phyloP scores from a whole-genome alignment of 1,139 yeast genomes.

The Geotrichum citri-aurantii region DNA sequence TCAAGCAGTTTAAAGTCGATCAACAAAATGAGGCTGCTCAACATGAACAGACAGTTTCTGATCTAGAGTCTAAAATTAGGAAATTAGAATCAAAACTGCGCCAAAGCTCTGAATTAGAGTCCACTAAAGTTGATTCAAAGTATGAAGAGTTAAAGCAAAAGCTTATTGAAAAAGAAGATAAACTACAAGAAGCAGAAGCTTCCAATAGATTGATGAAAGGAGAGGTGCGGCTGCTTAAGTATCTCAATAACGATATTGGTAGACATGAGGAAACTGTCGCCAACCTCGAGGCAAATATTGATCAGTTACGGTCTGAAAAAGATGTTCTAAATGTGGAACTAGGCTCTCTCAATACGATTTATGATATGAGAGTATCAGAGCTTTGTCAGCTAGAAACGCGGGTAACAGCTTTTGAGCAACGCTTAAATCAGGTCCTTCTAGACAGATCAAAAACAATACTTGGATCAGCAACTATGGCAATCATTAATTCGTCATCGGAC shows the following conservation, averaged over 20 bases:
- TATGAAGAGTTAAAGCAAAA: background rate
- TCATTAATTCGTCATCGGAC: conserved; percentile 23
- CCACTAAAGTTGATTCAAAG: conserved; percentile 1
- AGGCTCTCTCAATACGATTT: conserved; percentile 27
- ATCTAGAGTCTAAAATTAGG: conserved; percentile 4
- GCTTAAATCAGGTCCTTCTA: conserved; percentile 28
- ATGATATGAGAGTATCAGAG: conserved; percentile 28
- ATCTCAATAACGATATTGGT: conserved; percentile 17
- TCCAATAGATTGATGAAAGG: conserved; percentile 11
- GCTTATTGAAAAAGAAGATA: conserved; percentile 18
- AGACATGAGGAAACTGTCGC: conserved; percentile 20
- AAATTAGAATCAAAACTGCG: conserved; percentile 4
- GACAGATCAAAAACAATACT: conserved; percentile 34
- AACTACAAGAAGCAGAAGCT: conserved; percentile 17
- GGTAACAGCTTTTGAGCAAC: conserved; percentile 28
- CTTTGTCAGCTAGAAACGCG: conserved; percentile 29
- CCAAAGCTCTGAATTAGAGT: background rate
- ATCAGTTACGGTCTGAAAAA: conserved; percentile 24
- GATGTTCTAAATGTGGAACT: conserved; percentile 24
- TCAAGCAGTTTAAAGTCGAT: background rate
- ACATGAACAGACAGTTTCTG: background rate
- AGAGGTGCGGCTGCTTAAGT: conserved; percentile 15
- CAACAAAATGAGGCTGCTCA: background rate
- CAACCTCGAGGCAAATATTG: conserved; percentile 21
- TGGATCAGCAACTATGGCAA: conserved; percentile 33